These are phyloP conservation scores for Orobanche coerulescens DNA, from an alignment of 257 asterid species.

Conservation along the genomic window DNA sequence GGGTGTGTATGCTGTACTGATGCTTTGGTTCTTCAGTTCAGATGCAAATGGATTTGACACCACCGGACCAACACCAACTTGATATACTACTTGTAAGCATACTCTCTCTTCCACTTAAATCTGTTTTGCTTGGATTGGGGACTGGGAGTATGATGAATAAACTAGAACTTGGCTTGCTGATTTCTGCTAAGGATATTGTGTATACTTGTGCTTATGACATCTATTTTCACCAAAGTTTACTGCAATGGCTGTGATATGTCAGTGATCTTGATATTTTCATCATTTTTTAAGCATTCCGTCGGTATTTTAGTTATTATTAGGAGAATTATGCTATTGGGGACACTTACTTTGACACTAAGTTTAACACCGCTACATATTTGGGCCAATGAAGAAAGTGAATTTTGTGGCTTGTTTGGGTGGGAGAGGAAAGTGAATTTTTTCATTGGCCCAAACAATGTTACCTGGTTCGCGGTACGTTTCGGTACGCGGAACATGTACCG, in stretches of 20 bases:
- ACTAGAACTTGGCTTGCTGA: conserved; percentile 9
- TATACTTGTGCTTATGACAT: background rate
- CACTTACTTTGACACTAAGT: too few species aligned
- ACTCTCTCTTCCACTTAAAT: conserved; percentile 9
- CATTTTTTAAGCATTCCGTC: background rate
- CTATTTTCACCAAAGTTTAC: background rate
- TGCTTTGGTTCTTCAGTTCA: conserved; percentile 19
- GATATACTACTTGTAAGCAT: conserved; percentile 15
- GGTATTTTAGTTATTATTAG: background rate
- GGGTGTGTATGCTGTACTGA: conserved; percentile 28
- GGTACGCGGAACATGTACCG: too few species aligned
- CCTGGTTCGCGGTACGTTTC: too few species aligned
- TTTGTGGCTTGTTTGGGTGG: too few species aligned
- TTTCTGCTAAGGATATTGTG: background rate
- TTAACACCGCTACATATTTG: too few species aligned
- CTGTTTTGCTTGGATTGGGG: background rate
- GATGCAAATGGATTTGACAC: conserved; percentile 13
- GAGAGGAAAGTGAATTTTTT: too few species aligned
- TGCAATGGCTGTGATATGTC: background rate
- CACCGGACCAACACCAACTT: conserved; percentile 43
- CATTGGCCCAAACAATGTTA: too few species aligned
- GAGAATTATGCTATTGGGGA: too few species aligned
- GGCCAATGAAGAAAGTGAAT: background rate
- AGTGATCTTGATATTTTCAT: conserved; percentile 4
- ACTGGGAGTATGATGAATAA: background rate